Evolutionary conservation across 371 early-diverging fungal species (phyloP).

Genomic region (Mucor ambiguus): DNA sequence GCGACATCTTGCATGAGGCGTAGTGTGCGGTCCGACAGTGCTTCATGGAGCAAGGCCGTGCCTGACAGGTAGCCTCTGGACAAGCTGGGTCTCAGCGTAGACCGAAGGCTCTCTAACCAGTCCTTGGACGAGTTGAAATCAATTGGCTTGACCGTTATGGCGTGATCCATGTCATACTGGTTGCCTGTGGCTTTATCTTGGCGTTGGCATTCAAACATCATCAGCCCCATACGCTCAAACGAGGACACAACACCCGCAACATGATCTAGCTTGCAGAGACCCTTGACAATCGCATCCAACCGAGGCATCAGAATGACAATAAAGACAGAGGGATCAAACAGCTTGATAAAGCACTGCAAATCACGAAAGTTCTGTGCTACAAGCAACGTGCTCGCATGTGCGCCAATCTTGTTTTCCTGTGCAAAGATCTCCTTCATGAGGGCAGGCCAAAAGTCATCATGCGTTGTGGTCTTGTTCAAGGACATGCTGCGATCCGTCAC

Average conservation of each 20-base stretch:
- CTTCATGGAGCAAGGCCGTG: conserved; percentile 36
- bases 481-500: conserved; percentile 59
- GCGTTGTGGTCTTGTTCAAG: conserved; percentile 39
- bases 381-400: conserved; percentile 24
- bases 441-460: conserved; percentile 44
- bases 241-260: background rate
- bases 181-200: conserved; percentile 33
- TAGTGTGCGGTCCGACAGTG: conserved; percentile 33
- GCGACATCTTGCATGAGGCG: conserved; percentile 40
- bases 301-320: conserved; percentile 64
- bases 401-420: conserved; percentile 37
- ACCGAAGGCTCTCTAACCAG: conserved; percentile 38
- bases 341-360: conserved; percentile 71
- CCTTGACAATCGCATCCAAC: conserved; percentile 48
- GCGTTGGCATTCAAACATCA: conserved; percentile 66
- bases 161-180: conserved; percentile 3
- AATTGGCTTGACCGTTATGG: conserved; percentile 22
- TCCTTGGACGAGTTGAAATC: conserved; percentile 36
- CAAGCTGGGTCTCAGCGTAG: conserved; percentile 32
- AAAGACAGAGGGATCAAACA: conserved; percentile 62
- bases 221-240: conserved; percentile 27
- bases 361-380: conserved; percentile 24
- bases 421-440: conserved; percentile 45
- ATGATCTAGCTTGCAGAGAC: conserved; percentile 26
- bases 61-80: conserved; percentile 32